These are phyloP conservation scores for Arthrobotrys entomopaga DNA, from an alignment of 2,329 filamentous ascomycete species.

Conservation along the genomic window DNA sequence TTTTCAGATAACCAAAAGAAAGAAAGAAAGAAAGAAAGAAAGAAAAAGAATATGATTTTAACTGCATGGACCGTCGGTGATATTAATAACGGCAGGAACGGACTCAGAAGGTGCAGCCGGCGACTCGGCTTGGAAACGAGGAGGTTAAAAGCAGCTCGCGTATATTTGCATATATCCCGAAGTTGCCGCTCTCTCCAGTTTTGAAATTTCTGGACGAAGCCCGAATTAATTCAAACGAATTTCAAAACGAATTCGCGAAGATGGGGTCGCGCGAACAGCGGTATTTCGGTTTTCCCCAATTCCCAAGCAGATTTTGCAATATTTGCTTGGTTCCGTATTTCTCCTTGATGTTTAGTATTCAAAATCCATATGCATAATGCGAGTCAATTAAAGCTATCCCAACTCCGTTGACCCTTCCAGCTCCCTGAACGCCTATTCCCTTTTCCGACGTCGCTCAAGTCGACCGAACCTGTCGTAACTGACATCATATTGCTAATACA, in stretches of 20 bases:
- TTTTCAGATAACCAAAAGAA: background rate
- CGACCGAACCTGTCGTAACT: background rate
- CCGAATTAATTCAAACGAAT: constrained; percentile 31
- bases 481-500: constrained; percentile 3
- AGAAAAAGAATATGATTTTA: background rate
- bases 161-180: constrained; percentile 52
- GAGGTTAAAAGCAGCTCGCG: constrained; percentile 29
- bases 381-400: constrained; percentile 23
- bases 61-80: constrained; percentile 9
- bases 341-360: background rate
- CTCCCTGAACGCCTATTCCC: constrained; percentile 2
- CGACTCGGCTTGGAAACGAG: constrained; percentile 46
- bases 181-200: constrained; percentile 35
- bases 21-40: background rate
- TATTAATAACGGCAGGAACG: constrained; percentile 33
- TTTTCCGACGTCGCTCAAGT: background rate
- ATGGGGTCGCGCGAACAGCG: constrained; percentile 33
- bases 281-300: constrained; percentile 9
- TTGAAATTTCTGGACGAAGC: constrained; percentile 27
- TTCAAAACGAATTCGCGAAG: background rate
- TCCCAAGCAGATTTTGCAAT: too few species aligned
- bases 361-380: background rate
- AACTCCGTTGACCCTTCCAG: constrained; percentile 10
- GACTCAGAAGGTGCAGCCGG: constrained; percentile 42
- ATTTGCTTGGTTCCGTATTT: background rate